Evolutionary conservation across 805 yeast genomes (phyloP).

Genomic region (Candida easanensis): DNA sequence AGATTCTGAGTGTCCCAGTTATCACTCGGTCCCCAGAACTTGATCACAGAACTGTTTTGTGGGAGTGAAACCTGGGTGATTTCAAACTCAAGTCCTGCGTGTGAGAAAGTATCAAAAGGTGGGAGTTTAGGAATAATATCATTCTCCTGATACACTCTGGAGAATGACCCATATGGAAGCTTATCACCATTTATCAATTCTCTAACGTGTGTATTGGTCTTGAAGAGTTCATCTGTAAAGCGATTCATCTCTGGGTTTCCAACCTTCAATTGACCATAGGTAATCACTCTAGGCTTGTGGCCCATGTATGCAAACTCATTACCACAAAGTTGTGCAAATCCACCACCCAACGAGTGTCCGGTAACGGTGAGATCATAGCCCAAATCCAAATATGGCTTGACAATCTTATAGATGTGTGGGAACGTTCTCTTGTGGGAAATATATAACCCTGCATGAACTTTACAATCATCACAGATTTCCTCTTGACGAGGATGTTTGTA

Average conservation of each 20-base stretch:
- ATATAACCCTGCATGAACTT: slow-evolving; percentile 65
- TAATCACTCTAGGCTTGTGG: slow-evolving; percentile 48
- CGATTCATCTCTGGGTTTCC: slow-evolving; percentile 50
- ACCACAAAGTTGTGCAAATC: slow-evolving; percentile 60
- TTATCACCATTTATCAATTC: slow-evolving; percentile 29
- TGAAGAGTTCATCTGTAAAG: slow-evolving; percentile 51
- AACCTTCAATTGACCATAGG: slow-evolving; percentile 64
- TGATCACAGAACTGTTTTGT: slow-evolving; percentile 24
- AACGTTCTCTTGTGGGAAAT: slow-evolving; percentile 42
- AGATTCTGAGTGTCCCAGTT: slow-evolving; percentile 7
- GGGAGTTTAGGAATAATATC: slow-evolving; percentile 66
- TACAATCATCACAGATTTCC: slow-evolving; percentile 33
- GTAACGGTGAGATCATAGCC: slow-evolving; percentile 50
- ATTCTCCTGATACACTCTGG: slow-evolving; percentile 52
- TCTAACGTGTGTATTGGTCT: slow-evolving; percentile 32
- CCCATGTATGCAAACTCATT: slow-evolving; percentile 41
- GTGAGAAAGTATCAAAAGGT: slow-evolving; percentile 37
- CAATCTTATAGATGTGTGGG: slow-evolving; percentile 33
- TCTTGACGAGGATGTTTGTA: background rate
- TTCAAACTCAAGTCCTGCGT: slow-evolving; percentile 31
- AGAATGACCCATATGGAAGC: slow-evolving; percentile 30
- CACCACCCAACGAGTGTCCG: slow-evolving; percentile 82
- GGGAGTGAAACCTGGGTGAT: slow-evolving; percentile 36
- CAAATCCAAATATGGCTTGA: slow-evolving; percentile 34
- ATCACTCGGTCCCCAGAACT: slow-evolving; percentile 17